Evolutionary conservation across 768 basidiomycete genomes (phyloP), one percentile per base, ranked within the genome.

Genomic region (Cytidiella melzeri): DNA sequence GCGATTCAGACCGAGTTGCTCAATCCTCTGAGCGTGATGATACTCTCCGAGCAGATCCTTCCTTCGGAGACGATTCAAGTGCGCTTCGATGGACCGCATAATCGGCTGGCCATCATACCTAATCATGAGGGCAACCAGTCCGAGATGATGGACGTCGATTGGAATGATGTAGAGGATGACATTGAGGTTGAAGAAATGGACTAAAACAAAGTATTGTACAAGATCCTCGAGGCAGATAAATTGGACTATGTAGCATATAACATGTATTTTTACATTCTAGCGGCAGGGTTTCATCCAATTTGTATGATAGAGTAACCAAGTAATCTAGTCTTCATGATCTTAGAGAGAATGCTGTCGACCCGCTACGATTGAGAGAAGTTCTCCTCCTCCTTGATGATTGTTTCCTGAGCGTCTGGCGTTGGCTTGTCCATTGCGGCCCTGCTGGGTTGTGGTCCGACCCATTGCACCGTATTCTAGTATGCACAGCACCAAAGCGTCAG

Each of bases 1-100:
- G 79, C 88, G 3, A 94, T 99, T 56, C 94, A 96, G 68, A 84
- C 77, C 58, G 92, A 97, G 60, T 74, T 99, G 28, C 75, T 98
- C 59, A 94, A 96, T 64, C 95, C 94, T 11, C 70, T 98, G 30
- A 90, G 91, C 13, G 71, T 86, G 48, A 76, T 87, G 73, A 74
- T 98, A 38, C 80, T 98, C 42, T 84, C 90, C 36, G 88, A 87
- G 57, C 77, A 82, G 38, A 72, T 97, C 45, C 73, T 81, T 37
- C 92, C 97, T 46, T 84, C 83, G 12, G 95, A 98, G 67, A 76
- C 64, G 0, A 87, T 88, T 5, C 67, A 67, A 23, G 75, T 97
- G 45, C 76, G 77, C 20, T 92, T 92, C 54, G 92, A 97, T 60
- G 80, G 86, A 2, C 83, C 83, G 18, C 79, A 76, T 52, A 97